Conservation (phyloP, 1,284 basidiomycete species). For the Ganoderma sinense region DNA sequence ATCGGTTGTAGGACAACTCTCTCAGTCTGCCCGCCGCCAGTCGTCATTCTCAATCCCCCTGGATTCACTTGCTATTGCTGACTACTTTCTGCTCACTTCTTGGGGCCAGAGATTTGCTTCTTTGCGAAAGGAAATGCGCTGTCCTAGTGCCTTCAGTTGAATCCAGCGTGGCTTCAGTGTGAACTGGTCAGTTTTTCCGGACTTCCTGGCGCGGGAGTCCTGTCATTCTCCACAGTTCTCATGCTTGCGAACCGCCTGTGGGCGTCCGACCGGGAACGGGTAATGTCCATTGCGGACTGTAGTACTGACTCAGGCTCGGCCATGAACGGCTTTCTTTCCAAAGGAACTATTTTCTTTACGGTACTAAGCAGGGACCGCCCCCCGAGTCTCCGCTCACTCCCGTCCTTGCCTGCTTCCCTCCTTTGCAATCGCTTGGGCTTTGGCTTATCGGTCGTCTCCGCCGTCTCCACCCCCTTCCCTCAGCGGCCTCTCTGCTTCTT, state of each 20-base stretch:
- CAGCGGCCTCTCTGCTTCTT: not conserved
- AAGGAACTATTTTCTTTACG: not conserved
- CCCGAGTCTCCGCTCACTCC: not conserved
- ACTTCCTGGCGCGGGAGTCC: not conserved
- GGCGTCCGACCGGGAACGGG: not conserved
- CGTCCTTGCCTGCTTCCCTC: conserved; percentile 9
- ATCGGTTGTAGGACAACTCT: too few species aligned
- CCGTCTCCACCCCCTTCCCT: too few species aligned
- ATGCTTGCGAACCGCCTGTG: not conserved
- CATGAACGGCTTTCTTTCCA: not conserved
- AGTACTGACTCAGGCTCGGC: not conserved
- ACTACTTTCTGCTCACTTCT: not conserved
- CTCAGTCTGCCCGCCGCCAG: too few species aligned
- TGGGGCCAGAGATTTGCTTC: too few species aligned
- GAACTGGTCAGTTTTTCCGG: not conserved
- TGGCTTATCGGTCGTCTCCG: not conserved
- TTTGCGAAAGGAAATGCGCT: too few species aligned
- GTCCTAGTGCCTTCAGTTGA: not conserved
- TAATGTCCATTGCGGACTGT: not conserved
- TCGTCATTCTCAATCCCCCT: too few species aligned
- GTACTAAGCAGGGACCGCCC: not conserved
- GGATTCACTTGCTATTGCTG: not conserved
- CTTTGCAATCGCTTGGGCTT: not conserved
- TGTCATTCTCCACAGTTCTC: conserved; percentile 12
- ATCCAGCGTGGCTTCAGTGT: not conserved